Evolutionary conservation across 768 basidiomycete species (phyloP).

Genomic region (Daedaleopsis nitida): DNA sequence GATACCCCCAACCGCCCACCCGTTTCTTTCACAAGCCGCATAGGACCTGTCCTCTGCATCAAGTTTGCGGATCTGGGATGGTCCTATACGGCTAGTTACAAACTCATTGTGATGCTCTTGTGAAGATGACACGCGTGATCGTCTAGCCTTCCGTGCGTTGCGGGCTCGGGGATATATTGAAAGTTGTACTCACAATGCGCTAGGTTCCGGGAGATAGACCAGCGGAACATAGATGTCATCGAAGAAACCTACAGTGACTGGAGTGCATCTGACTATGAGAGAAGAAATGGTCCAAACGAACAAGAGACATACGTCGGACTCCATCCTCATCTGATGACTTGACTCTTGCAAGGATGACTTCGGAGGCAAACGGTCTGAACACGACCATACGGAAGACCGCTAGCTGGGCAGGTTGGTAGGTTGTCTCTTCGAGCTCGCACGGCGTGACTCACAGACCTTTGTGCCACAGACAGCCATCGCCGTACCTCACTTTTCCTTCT

Average conservation of each 20-base stretch:
- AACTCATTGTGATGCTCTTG: too few relatives aligned
- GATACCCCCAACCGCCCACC: too few relatives aligned
- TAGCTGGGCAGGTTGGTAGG: constrained; percentile 33
- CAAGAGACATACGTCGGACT: constrained; percentile 65
- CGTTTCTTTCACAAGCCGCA: too few relatives aligned
- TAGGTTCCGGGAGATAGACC: constrained; percentile 78
- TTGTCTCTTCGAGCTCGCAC: not conserved
- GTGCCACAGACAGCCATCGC: constrained; percentile 95
- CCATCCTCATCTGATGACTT: constrained; percentile 85
- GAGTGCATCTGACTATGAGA: not conserved
- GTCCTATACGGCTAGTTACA: too few relatives aligned
- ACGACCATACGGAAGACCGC: constrained; percentile 89
- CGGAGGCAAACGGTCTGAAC: constrained; percentile 88
- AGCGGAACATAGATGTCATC: constrained; percentile 89
- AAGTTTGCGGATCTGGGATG: too few relatives aligned
- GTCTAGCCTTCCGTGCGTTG: too few relatives aligned
- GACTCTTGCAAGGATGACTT: constrained; percentile 88
- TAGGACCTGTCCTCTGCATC: too few relatives aligned
- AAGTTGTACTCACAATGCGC: constrained; percentile 61
- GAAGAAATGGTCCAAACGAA: not conserved
- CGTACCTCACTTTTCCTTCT: constrained; percentile 92
- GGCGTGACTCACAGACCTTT: constrained; percentile 57
- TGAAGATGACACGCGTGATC: too few relatives aligned
- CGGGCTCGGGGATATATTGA: not conserved
- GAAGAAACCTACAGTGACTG: constrained; percentile 91